phyloP scores from a whole-genome alignment of 2,329 filamentous ascomycete species.

The Phyllosticta paracitricarpa region DNA sequence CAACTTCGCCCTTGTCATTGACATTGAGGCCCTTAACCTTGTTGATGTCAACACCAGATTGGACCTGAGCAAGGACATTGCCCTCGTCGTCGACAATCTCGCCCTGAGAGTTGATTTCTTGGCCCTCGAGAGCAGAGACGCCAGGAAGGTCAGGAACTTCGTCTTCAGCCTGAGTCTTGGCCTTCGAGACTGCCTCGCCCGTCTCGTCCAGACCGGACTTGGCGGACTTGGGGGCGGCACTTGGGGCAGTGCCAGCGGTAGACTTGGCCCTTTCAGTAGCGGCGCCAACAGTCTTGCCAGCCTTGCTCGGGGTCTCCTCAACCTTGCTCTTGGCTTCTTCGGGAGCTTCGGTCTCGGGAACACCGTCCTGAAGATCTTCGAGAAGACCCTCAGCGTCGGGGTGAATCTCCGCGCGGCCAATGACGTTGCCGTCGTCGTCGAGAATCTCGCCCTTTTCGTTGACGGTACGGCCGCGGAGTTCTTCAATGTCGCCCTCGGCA shows the following conservation, averaged over 20 bases:
- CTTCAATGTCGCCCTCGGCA: conserved; percentile 37
- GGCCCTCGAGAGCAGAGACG: conserved; percentile 42
- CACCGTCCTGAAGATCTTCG: conserved; percentile 23
- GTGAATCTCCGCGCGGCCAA: conserved; percentile 43
- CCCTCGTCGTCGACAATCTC: conserved; percentile 40
- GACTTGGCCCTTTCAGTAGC: not conserved
- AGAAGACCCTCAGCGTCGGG: conserved; percentile 33
- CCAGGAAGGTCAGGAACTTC: conserved; percentile 36
- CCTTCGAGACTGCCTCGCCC: conserved; percentile 16
- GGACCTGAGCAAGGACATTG: conserved; percentile 40
- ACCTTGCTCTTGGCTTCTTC: conserved; percentile 12
- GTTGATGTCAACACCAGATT: conserved; percentile 33
- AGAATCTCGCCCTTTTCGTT: conserved; percentile 46
- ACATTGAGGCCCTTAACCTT: conserved; percentile 40
- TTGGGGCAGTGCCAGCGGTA: conserved; percentile 18
- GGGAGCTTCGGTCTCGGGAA: conserved; percentile 16
- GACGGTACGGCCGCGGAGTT: conserved; percentile 39
- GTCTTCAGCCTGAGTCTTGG: conserved; percentile 19
- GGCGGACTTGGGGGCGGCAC: conserved; percentile 13
- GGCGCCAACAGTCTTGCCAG: not conserved
- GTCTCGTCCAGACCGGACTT: not conserved
- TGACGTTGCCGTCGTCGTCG: conserved; percentile 44
- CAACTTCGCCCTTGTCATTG: conserved; percentile 41
- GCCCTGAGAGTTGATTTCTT: conserved; percentile 40
- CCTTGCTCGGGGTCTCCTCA: conserved; percentile 7